Percentiles rank a stretch among this genome's conserved stretches.
phyloP scores from a whole-genome alignment of 176 grass and related monocot species.

The Thalia dealbata region DNA sequence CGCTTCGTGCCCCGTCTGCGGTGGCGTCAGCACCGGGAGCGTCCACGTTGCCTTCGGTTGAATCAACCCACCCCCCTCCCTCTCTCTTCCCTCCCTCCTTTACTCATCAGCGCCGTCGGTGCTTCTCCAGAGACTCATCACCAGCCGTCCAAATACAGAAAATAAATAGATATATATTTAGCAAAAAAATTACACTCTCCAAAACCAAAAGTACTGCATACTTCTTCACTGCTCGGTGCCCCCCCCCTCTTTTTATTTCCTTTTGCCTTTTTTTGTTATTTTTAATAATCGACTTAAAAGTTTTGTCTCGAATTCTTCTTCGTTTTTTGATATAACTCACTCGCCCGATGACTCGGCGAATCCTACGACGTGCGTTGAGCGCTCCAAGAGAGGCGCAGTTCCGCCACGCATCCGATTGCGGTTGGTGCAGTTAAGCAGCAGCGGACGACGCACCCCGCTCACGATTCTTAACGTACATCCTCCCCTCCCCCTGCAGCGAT shows the following conservation, averaged over 20 bases:
- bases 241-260: not conserved
- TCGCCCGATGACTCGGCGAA: not conserved
- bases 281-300: not conserved
- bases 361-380: not conserved
- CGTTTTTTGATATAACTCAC: not conserved
- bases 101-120: not conserved
- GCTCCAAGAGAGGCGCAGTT: not conserved
- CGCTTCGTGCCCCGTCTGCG: slow-evolving; percentile 49
- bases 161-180: not conserved
- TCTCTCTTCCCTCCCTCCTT: too few species aligned
- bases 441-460: slow-evolving; percentile 24
- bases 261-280: not conserved
- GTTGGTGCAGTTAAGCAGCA: not conserved
- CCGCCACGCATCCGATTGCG: not conserved
- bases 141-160: not conserved
- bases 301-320: not conserved
- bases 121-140: not conserved
- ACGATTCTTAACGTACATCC: too few species aligned
- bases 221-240: too few species aligned
- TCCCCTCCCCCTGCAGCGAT: not conserved
- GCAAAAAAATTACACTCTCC: not conserved
- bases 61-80: not conserved
- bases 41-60: slow-evolving; percentile 45
- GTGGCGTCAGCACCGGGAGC: slow-evolving; percentile 42
- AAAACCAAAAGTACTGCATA: too few species aligned